Base-by-base conservation (phyloP, 345 rosid genomes). In the Salix dunnii region DNA sequence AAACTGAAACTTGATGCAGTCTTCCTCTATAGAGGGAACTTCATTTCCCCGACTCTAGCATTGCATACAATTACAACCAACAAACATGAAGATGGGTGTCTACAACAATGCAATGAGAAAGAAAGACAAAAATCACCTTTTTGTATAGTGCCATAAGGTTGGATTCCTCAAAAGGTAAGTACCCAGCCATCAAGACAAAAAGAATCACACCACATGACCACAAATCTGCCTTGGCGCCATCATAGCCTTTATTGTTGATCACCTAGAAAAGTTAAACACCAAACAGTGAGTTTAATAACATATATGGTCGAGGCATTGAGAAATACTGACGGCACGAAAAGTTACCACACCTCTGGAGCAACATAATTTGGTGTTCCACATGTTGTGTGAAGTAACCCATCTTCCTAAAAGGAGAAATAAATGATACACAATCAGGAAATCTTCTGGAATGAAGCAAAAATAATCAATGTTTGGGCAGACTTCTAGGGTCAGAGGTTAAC, bases 131-230 rank as follows among this genome's bases (percentile, higher is more conserved):
- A 60, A 43, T 61, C 31, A 91, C 99, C 98, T 91, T 94, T 81
- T 91, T 93, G 76, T 93, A 96, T 35, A 96, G 78, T 1, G 90
- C 87, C 84, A 86, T 85, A 51, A 96, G 90, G 74, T 94, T 94
- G 74, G 98, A 83, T 69, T 96, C 99, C 83, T 93, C 99, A 65
- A 96, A 96, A 71, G 99, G 99, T 84, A 92, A 83, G 85, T 84
- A 96, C 42, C 99, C 99, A 83, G 98, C 99, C 99, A 96, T 96
- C 76, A 96, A 79, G 77, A 96, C 98, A 83, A 83, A 96, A 61
- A 96, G 98, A 80, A 96, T 96, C 76, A 96, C 99, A 74, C 99
- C 99, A 49, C 99, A 96, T 18, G 99, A 96, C 99, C 99, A 96
- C 49, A 94, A 82, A 82, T 96, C 99, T 63, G 99, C 99, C 88